Percentiles rank a stretch among this genome's conserved stretches.
phyloP scores from a whole-genome alignment of 1,139 yeast species.

The Hyphopichia khmerensis region DNA sequence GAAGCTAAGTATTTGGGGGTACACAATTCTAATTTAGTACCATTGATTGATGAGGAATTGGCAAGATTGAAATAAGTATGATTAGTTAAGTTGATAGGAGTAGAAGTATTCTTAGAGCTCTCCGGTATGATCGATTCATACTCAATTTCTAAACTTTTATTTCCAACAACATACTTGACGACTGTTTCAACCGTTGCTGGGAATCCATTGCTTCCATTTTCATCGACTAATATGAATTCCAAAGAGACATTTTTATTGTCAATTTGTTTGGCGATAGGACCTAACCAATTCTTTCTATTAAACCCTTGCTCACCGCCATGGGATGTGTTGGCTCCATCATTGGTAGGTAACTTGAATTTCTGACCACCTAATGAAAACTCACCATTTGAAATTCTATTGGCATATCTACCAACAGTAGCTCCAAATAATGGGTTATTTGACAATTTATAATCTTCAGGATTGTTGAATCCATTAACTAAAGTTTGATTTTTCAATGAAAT shows the following conservation, averaged over 20 bases:
- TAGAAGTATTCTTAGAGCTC: slow-evolving; percentile 37
- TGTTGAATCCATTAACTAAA: slow-evolving; percentile 34
- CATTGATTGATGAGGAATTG: slow-evolving; percentile 28
- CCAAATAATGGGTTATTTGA: slow-evolving; percentile 54
- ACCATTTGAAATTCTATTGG: slow-evolving; percentile 58
- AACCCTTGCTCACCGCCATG: slow-evolving; percentile 56
- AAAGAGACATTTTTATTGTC: slow-evolving; percentile 32
- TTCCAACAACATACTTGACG: slow-evolving; percentile 42
- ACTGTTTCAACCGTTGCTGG: slow-evolving; percentile 50
- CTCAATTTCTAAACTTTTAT: slow-evolving; percentile 39
- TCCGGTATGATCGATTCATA: slow-evolving; percentile 45
- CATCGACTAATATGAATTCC: slow-evolving; percentile 42
- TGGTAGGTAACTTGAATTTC: slow-evolving; percentile 38
- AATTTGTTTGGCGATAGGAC: slow-evolving; percentile 43
- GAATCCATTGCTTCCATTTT: slow-evolving; percentile 52
- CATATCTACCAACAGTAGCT: slow-evolving; percentile 63
- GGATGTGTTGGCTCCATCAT: slow-evolving; percentile 44
- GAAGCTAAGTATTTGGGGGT: slow-evolving; percentile 38
- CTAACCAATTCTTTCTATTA: slow-evolving; percentile 48
- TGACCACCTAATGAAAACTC: slow-evolving; percentile 40
- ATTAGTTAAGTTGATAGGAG: slow-evolving; percentile 61
- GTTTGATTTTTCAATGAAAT: slow-evolving; percentile 33
- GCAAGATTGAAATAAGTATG: slow-evolving; percentile 58
- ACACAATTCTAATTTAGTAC: slow-evolving; percentile 28
- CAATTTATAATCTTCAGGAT: slow-evolving; percentile 34